Base-by-base conservation (phyloP, 192 early-diverging fungal genomes). In the Radiomyces spectabilis region DNA sequence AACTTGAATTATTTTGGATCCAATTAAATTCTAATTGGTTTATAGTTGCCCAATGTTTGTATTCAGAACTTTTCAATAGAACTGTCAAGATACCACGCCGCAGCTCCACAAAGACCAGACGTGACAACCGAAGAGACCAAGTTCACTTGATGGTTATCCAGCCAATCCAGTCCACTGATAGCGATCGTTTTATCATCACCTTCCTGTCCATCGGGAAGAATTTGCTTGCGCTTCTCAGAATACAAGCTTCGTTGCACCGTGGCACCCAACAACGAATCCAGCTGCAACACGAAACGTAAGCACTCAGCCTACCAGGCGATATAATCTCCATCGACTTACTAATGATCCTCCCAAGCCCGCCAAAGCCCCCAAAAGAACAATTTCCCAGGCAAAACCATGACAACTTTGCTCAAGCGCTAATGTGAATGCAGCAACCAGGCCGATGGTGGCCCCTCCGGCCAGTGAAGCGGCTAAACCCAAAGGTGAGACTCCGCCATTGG, bases 201-300 rank as follows among this genome's bases (percentile, higher is more conserved):
- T 7, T 69, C 66, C 35, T 63, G 59, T 10, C 60, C 55, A 4
- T 76, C 59, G 15, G 72, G 56, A 5, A 75, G 57, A 41, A 85
- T 80, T 26, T 80, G 66, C 25, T 80, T 69, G 33, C 75, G 82
- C 10, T 76, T 71, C 16, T 81, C 73, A 44, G 87, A 76, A 68
- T 88, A 95, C 16, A 86, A 70, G 13, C 79, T 76, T 44, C 82
- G 73, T 54, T 92, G 79, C 0, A 93, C 70, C 1, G 93, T 90
- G 4, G 87, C 91, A 19, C 93, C 93, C 9, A 95, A 64, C 1
- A 95, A 30, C 18, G 93, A 95, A 70, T 95, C 93, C 22, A 88
- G 61, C 77, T 83, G 60, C 22, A 50, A 4, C 25, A 18, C 24
- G 40, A 30, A 15, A 13, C 15, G 19, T 15, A 35, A 41, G 50